Evolutionary conservation across 345 rosid genomes (phyloP), one percentile per base, ranked within the genome.

Genomic region (Gossypium arboreum): DNA sequence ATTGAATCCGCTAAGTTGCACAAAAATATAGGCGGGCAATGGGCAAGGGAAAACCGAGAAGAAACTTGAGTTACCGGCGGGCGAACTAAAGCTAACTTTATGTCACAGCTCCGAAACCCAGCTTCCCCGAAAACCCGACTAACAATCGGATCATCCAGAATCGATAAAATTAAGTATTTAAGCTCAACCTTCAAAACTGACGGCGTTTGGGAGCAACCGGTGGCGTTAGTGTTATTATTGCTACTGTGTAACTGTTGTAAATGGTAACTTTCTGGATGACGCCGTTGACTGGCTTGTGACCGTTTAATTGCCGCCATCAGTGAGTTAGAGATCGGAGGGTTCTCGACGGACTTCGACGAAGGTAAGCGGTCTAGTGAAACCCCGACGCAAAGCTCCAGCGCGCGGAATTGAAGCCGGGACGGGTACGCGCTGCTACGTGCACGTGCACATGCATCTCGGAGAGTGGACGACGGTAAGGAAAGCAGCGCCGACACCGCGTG

Each of bases 301-400:
- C 98, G 89, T 73, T 90, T 91, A 81, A 94, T 91, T 73, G 97
- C 97, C 69, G 97, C 98, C 97, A 91, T 90, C 76, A 94, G 87
- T 0, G 98, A 89, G 77, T 94, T 92, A 47, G 97, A 89, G 0
- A 94, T 77, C 47, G 87, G 94, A 1, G 91, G 94, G 17, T 81
- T 86, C 15, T 86, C 87, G 1, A 72, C 55, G 15, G 83, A 10
- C 17, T 80, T 84, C 17, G 87, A 79, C 9, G 89, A 81, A 17
- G 87, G 86, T 9, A 86, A 20, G 1, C 92, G 85, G 80, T 88
- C 94, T 13, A 89, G 91, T 12, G 91, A 84, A 2, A 91, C 91
- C 12, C 92, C 88, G 2, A 89, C 85, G 66, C 80, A 83, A 41
- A 91, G 89, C 70, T 91, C 97, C 25, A 91, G 79, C 65, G 88